These are phyloP conservation scores for Abelmoschus esculentus DNA, from an alignment of 345 rosid species.

Conservation along the genomic window DNA sequence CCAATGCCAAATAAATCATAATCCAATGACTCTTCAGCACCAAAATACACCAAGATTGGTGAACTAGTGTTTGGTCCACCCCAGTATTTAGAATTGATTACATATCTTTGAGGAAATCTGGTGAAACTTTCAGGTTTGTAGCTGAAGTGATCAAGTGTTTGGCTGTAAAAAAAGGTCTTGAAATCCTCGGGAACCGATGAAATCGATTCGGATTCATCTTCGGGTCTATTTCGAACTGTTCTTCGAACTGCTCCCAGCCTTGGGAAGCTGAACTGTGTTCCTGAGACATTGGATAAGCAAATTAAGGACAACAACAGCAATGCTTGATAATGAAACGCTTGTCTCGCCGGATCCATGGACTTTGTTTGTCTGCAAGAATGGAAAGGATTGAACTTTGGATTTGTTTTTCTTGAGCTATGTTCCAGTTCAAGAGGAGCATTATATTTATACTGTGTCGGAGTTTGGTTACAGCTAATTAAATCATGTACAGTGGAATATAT, in stretches of 20 bases:
- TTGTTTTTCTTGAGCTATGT: constrained; percentile 1
- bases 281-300: background rate
- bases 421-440: background rate
- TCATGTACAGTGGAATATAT: background rate
- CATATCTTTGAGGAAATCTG: constrained; percentile 42
- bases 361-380: background rate
- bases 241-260: constrained; percentile 16
- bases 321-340: background rate
- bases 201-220: background rate
- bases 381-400: background rate
- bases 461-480: constrained; percentile 1
- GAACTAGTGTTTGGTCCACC: constrained; percentile 36
- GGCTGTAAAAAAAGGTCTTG: constrained; percentile 24
- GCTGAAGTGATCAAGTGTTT: constrained; percentile 52
- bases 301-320: constrained; percentile 4
- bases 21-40: constrained; percentile 36
- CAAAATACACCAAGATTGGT: constrained; percentile 43
- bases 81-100: constrained; percentile 39
- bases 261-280: constrained; percentile 10
- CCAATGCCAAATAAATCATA: constrained; percentile 3
- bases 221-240: background rate
- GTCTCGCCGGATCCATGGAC: background rate
- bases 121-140: constrained; percentile 43
- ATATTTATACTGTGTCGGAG: constrained; percentile 7
- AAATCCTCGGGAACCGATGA: constrained; percentile 15